Conservation (phyloP, 2,329 filamentous ascomycete genomes). For the Aspergillus persii region DNA sequence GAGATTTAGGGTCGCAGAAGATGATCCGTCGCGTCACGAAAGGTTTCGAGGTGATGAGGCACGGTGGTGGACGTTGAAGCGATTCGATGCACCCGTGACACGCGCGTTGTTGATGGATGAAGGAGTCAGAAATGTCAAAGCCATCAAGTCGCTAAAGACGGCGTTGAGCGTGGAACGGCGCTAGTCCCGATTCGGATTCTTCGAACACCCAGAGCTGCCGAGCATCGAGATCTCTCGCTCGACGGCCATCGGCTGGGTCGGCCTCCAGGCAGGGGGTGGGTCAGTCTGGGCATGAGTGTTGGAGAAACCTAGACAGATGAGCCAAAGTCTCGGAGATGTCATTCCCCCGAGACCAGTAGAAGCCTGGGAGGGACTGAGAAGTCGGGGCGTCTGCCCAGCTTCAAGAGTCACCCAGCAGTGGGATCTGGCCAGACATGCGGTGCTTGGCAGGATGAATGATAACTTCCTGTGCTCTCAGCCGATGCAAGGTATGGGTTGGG, state of each 20-base stretch:
- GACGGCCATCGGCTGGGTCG: conserved; percentile 3
- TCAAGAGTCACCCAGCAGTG: conserved; percentile 9
- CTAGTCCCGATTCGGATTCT: conserved; percentile 38
- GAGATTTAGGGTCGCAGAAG: conserved; percentile 26
- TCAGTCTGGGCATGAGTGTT: neutral
- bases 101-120: conserved; percentile 46
- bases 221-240: conserved; percentile 9
- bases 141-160: conserved; percentile 39
- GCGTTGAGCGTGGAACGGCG: conserved; percentile 25
- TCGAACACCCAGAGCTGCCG: conserved; percentile 17
- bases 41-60: conserved; percentile 19
- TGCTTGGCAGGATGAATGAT: neutral
- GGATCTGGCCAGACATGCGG: neutral
- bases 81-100: conserved; percentile 28
- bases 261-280: neutral
- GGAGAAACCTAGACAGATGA: neutral
- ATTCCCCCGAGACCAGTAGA: neutral
- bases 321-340: neutral
- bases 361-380: neutral
- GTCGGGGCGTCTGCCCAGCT: conserved; percentile 3
- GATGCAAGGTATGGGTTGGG: neutral
- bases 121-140: conserved; percentile 41
- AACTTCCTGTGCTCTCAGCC: neutral
- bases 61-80: conserved; percentile 28
- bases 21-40: conserved; percentile 27